A percentile compares a stretch with the other conserved stretches of the same genome.
Evolutionary conservation across 2,329 filamentous ascomycete species (phyloP).

Genomic region (Stylonectria norvegica): DNA sequence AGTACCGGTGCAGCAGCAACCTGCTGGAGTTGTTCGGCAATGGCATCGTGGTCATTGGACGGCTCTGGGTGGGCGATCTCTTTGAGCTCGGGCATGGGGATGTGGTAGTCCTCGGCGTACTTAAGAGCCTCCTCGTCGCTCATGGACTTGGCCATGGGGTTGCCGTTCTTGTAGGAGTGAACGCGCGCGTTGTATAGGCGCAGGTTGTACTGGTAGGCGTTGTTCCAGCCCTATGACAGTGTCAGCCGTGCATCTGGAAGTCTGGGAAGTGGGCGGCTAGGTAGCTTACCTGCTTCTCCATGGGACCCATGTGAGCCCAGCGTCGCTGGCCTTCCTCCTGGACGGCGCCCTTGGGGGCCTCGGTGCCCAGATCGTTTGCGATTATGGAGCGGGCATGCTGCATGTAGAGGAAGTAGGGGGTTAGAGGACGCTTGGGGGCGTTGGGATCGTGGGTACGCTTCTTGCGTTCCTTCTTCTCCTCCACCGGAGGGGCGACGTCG

Average conservation of each 20-base stretch:
- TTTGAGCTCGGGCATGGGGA: slow-evolving; percentile 51
- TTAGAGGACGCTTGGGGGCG: slow-evolving; percentile 89
- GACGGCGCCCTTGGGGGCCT: slow-evolving; percentile 79
- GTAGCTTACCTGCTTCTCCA: slow-evolving; percentile 60
- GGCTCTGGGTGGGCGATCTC: slow-evolving; percentile 34
- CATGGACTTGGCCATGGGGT: slow-evolving; percentile 58
- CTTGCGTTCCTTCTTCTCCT: slow-evolving; percentile 85
- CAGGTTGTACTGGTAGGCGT: slow-evolving; percentile 65
- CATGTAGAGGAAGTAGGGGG: slow-evolving; percentile 94
- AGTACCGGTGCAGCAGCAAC: slow-evolving; percentile 32
- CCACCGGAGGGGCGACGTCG: slow-evolving; percentile 45
- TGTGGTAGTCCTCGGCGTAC: slow-evolving; percentile 58
- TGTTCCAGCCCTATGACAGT: slow-evolving; percentile 53
- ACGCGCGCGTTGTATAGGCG: slow-evolving; percentile 63
- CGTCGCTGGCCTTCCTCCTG: slow-evolving; percentile 82
- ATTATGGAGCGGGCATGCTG: slow-evolving; percentile 83
- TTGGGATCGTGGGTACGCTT: slow-evolving; percentile 86
- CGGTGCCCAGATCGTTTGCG: slow-evolving; percentile 69
- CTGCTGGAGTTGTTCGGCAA: slow-evolving; percentile 57
- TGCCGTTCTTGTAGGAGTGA: slow-evolving; percentile 61
- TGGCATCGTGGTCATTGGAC: slow-evolving; percentile 52
- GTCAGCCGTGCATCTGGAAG: too few species aligned
- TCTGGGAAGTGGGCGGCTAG: slow-evolving; percentile 1
- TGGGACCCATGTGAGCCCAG: slow-evolving; percentile 73
- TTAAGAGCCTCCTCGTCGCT: slow-evolving; percentile 55